Conservation (phyloP, 1,284 basidiomycete species). For the Naganishia sp. region DNA sequence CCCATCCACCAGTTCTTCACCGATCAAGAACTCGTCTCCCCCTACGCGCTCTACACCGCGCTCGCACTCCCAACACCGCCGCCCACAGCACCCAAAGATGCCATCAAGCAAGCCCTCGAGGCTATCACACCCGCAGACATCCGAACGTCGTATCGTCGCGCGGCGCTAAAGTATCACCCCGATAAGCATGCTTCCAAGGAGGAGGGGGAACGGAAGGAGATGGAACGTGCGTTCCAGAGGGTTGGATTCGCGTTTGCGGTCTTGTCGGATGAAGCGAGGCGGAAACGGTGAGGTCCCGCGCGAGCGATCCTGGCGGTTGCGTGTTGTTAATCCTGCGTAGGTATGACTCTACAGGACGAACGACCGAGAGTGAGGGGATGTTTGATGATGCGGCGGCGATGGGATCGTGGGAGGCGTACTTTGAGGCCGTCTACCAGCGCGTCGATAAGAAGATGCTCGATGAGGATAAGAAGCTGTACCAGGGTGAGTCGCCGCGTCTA, state of each 20-base stretch:
- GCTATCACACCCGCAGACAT: conserved; percentile 67
- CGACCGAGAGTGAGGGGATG: conserved; percentile 65
- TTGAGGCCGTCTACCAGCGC: conserved; percentile 79
- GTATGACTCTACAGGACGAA: conserved; percentile 81
- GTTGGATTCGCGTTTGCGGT: conserved; percentile 89
- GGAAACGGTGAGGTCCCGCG: conserved; percentile 56
- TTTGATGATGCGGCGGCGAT: conserved; percentile 67
- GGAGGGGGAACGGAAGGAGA: conserved; percentile 64
- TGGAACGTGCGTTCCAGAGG: conserved; percentile 77
- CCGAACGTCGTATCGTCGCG: conserved; percentile 78
- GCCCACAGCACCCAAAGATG: conserved; percentile 6
- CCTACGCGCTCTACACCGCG: conserved; percentile 52
- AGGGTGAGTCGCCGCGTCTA: too few species aligned
- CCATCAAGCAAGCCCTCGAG: conserved; percentile 32
- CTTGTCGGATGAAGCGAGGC: conserved; percentile 72
- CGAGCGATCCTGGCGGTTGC: too few species aligned
- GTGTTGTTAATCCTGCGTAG: conserved; percentile 32
- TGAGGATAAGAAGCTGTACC: conserved; percentile 86
- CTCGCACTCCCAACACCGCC: conserved; percentile 58
- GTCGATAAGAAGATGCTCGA: conserved; percentile 82
- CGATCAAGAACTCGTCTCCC: conserved; percentile 57
- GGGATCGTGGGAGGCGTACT: conserved; percentile 90
- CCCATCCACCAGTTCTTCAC: conserved; percentile 77
- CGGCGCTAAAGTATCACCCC: conserved; percentile 80
- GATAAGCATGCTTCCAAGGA: conserved; percentile 75